A percentile compares a stretch with the other conserved stretches of the same genome.
These are phyloP conservation scores for Trypanosoma congolense DNA, from an alignment of 208 protist species.

Conservation along the genomic window DNA sequence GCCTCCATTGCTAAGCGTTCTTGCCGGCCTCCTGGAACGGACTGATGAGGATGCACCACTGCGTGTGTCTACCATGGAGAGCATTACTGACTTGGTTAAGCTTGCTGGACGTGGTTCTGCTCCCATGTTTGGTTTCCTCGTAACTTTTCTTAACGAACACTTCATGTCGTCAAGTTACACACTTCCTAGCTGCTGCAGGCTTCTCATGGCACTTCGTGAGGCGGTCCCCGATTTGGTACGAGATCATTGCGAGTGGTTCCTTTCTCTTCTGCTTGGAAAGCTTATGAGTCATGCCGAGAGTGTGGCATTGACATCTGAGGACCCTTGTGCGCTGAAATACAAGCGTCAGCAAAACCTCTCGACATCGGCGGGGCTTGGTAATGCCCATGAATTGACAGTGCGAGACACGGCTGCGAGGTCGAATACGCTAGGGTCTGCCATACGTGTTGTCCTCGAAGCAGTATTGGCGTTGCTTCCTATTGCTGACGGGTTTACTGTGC, in stretches of 20 bases:
- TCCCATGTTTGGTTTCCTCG: slow-evolving; percentile 63
- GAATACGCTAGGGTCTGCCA: background rate
- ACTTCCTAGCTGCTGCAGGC: slow-evolving; percentile 49
- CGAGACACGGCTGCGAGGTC: background rate
- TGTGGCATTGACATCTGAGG: background rate
- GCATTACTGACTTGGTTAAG: slow-evolving; percentile 44
- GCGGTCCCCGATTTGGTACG: slow-evolving; percentile 60
- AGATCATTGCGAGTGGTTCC: slow-evolving; percentile 48
- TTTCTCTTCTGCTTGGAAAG: slow-evolving; percentile 48
- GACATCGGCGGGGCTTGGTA: background rate
- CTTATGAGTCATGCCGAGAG: slow-evolving; percentile 24
- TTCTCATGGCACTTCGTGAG: slow-evolving; percentile 54
- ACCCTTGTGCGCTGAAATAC: background rate
- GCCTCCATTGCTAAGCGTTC: slow-evolving; percentile 54
- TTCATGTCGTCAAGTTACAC: slow-evolving; percentile 30
- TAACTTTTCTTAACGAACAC: slow-evolving; percentile 48
- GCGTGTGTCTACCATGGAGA: slow-evolving; percentile 25
- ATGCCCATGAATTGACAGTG: background rate
- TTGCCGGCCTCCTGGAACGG: slow-evolving; percentile 19
- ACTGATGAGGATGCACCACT: slow-evolving; percentile 15
- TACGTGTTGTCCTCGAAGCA: slow-evolving; percentile 19
- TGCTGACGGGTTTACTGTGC: slow-evolving; percentile 14
- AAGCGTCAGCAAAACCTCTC: background rate
- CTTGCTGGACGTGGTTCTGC: slow-evolving; percentile 44
- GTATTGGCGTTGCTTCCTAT: slow-evolving; percentile 21